phyloP scores from a whole-genome alignment of 2,329 filamentous ascomycete genomes.

The Cordyceps militaris region DNA sequence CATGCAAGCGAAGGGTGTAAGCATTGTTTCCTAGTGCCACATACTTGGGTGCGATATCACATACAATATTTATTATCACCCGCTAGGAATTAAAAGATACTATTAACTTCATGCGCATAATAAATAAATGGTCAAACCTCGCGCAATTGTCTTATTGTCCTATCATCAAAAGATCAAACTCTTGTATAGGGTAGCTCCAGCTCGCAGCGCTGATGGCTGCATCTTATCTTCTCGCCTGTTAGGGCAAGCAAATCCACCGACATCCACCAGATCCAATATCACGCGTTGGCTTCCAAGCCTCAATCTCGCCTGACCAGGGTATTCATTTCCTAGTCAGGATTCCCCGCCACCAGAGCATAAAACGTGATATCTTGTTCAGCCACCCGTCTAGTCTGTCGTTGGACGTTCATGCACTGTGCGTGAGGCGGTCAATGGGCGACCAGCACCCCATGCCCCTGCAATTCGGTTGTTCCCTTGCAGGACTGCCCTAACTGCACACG shows the following conservation, averaged over 20 bases:
- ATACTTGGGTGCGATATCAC: not conserved
- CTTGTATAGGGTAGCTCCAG: slow-evolving; percentile 4
- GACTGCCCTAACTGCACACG: not conserved
- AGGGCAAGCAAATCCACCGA: slow-evolving; percentile 6
- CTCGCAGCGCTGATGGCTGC: not conserved
- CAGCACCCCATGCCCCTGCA: not conserved
- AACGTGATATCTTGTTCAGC: slow-evolving; percentile 2
- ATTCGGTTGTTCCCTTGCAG: not conserved
- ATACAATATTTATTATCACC: not conserved
- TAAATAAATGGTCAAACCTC: not conserved
- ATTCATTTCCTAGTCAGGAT: not conserved
- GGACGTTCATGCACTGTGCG: slow-evolving; percentile 9
- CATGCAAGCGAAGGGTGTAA: too few relatives aligned
- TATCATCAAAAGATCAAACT: not conserved
- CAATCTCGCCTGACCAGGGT: slow-evolving; percentile 2
- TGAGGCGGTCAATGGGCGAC: slow-evolving; percentile 11
- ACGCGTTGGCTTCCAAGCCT: not conserved
- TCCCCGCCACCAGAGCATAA: slow-evolving; percentile 1
- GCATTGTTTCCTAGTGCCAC: too few relatives aligned
- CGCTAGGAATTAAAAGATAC: not conserved
- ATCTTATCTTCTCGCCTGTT: slow-evolving; percentile 4
- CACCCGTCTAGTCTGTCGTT: slow-evolving; percentile 1
- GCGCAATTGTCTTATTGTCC: not conserved
- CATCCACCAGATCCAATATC: slow-evolving; percentile 1
- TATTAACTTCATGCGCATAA: slow-evolving; percentile 1